Conservation (phyloP, 352 stramenopile species). For the Pythium myriotylum region DNA sequence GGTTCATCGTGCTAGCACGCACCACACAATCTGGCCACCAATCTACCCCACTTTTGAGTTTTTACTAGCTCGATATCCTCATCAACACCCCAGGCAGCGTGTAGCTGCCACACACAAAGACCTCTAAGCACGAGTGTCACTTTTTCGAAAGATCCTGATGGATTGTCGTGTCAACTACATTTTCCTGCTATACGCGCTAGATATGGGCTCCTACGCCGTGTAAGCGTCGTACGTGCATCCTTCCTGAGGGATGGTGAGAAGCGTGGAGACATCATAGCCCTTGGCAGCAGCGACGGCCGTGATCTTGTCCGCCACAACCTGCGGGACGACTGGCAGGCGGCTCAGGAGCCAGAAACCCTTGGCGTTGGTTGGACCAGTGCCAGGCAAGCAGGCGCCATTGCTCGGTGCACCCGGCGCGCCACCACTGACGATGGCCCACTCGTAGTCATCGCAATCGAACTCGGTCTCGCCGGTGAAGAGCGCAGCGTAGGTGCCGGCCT, state of each 20-base stretch:
- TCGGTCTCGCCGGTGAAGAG: slow-evolving; percentile 10
- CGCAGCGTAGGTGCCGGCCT: slow-evolving; percentile 24
- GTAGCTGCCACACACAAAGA: too few relatives aligned
- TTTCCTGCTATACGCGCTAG: background rate
- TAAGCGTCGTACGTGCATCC: slow-evolving; percentile 18
- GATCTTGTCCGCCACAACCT: slow-evolving; percentile 12
- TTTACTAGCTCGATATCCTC: too few relatives aligned
- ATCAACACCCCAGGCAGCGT: too few relatives aligned
- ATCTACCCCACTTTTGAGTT: too few relatives aligned
- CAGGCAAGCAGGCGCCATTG: slow-evolving; percentile 15
- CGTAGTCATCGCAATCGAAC: slow-evolving; percentile 23
- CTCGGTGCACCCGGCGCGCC: slow-evolving; percentile 14
- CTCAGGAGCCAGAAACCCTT: slow-evolving; percentile 28
- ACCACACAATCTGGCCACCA: too few relatives aligned
- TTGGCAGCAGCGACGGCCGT: slow-evolving; percentile 15
- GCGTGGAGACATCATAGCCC: slow-evolving; percentile 21
- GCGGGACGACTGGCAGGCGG: slow-evolving; percentile 18
- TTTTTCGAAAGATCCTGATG: too few relatives aligned
- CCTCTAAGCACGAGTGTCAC: too few relatives aligned
- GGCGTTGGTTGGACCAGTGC: slow-evolving; percentile 11
- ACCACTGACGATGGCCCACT: slow-evolving; percentile 28
- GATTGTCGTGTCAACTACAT: background rate
- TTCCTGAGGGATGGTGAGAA: slow-evolving; percentile 19
- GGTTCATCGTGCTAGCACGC: too few relatives aligned
- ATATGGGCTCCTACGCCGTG: background rate